phyloP scores from a whole-genome alignment of 225 moss, liverwort and hornwort genomes.

The Thuidium tamariscinum region DNA sequence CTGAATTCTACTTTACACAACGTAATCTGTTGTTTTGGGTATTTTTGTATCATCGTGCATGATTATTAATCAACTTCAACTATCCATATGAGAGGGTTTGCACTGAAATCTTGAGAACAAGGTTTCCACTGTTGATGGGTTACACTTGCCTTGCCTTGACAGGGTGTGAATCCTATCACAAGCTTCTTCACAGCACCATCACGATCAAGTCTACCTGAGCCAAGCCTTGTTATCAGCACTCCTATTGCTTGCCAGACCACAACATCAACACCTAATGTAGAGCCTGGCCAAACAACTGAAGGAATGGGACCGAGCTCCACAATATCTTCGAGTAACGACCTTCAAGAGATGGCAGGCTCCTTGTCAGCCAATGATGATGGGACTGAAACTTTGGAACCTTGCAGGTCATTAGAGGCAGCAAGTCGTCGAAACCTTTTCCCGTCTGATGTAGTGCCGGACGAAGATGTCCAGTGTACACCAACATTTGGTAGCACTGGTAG shows the following conservation, averaged over 20 bases:
- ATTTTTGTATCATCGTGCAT: neutral
- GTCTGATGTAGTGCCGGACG: neutral
- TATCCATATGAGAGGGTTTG: neutral
- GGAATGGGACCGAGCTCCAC: neutral
- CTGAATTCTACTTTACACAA: neutral
- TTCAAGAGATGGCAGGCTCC: neutral
- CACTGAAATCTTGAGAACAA: neutral
- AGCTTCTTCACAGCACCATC: conserved; percentile 55
- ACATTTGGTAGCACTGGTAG: conserved; percentile 24
- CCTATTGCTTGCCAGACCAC: neutral
- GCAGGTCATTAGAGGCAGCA: neutral
- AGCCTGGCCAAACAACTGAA: neutral
- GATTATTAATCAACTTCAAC: neutral
- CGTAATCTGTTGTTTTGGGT: neutral
- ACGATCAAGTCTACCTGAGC: neutral
- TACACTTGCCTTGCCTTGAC: neutral
- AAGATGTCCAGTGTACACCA: conserved; percentile 33
- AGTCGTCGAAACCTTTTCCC: conserved; percentile 2
- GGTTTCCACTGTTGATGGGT: neutral
- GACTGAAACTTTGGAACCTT: neutral
- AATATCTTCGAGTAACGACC: neutral
- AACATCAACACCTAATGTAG: neutral
- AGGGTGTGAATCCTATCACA: conserved; percentile 66
- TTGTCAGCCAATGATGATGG: neutral
- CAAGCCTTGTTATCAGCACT: neutral